Conservation (phyloP, 306 rosid genomes). For the Gynostemma pentaphyllum region DNA sequence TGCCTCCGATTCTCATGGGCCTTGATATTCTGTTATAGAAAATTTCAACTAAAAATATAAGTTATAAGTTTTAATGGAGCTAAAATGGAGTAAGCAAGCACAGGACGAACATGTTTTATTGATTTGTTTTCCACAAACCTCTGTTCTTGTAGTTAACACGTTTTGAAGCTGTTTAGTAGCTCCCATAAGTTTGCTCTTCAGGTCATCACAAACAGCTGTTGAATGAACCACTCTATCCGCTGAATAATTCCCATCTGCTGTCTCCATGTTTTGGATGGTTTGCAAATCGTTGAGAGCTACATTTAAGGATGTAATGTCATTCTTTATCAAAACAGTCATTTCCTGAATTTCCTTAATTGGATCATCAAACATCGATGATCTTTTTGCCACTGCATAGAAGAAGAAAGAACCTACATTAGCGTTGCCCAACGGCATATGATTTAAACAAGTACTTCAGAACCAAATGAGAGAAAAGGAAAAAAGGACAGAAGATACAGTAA, state of each 20-base stretch:
- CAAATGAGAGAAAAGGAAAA: neutral
- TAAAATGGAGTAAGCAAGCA: neutral
- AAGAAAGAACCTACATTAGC: neutral
- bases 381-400: conserved; percentile 63
- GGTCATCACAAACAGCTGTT: conserved; percentile 77
- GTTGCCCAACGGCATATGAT: neutral
- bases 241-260: conserved; percentile 59
- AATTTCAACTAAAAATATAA: neutral
- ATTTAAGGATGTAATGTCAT: conserved; percentile 75
- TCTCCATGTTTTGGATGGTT: conserved; percentile 62
- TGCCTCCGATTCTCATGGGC: conserved; percentile 88
- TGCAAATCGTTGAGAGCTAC: conserved; percentile 71
- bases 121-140: conserved; percentile 31
- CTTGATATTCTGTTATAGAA: conserved; percentile 55
- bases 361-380: conserved; percentile 79
- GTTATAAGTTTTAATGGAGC: neutral
- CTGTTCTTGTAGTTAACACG: conserved; percentile 75
- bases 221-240: conserved; percentile 79
- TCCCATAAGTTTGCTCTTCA: conserved; percentile 75
- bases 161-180: conserved; percentile 75
- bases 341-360: conserved; percentile 78
- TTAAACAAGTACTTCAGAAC: neutral
- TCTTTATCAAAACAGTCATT: conserved; percentile 58
- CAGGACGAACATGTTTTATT: neutral
- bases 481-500: neutral